Conservation (phyloP, 306 rosid species). For the Cucurbita argyrosperma region DNA sequence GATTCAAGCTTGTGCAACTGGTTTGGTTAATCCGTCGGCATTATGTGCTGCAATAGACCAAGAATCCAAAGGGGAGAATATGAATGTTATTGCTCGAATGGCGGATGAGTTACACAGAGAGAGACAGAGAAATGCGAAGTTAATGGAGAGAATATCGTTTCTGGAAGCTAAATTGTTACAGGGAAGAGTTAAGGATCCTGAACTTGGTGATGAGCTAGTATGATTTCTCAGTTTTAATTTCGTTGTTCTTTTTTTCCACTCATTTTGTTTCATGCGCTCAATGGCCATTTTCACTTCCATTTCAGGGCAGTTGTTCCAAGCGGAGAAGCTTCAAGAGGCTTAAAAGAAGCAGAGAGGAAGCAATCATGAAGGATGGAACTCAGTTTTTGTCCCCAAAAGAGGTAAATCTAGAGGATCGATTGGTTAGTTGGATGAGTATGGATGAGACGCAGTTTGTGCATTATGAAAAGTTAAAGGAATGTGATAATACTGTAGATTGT, state of each 20-base stretch:
- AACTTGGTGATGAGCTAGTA: slow-evolving; percentile 25
- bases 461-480: slow-evolving; percentile 29
- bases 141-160: slow-evolving; percentile 50
- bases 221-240: slow-evolving; percentile 2
- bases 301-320: slow-evolving; percentile 29
- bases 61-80: slow-evolving; percentile 38
- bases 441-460: slow-evolving; percentile 39
- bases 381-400: slow-evolving; percentile 5
- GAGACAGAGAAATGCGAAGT: slow-evolving; percentile 55
- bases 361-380: slow-evolving; percentile 9
- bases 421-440: slow-evolving; percentile 73
- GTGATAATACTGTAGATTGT: slow-evolving; percentile 24
- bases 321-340: slow-evolving; percentile 30
- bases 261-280: neutral
- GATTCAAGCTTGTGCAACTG: slow-evolving; percentile 41
- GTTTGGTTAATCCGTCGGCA: slow-evolving; percentile 39
- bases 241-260: neutral
- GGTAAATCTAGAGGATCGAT: slow-evolving; percentile 9
- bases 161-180: slow-evolving; percentile 71
- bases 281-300: slow-evolving; percentile 7
- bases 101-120: slow-evolving; percentile 59
- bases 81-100: slow-evolving; percentile 34
- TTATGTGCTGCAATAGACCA: slow-evolving; percentile 38
- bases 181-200: slow-evolving; percentile 26
- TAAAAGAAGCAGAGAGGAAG: slow-evolving; percentile 35